Evolutionary conservation across 1,139 yeast genomes (phyloP), one percentile per base, ranked within the genome.

Genomic region (Pichia cactophila): DNA sequence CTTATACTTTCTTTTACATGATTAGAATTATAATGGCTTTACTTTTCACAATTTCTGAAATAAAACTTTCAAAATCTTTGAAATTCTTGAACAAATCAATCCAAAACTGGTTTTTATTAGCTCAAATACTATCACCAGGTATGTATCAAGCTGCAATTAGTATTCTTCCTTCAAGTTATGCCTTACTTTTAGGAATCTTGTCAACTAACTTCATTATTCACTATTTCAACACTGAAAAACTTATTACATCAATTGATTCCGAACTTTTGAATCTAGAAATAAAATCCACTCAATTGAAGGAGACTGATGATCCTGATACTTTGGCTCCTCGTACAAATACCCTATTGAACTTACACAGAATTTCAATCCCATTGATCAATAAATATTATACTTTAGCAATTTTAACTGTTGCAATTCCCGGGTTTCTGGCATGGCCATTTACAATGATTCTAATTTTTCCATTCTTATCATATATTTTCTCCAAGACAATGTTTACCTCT

Each of bases 391-490:
- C 69, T 41, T 56, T 64, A 29, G 78, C 81, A 2, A 69, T 85
- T 41, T 61, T 76, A 1, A 75, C 75, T 70, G 72, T 77, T 45
- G 69, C 77, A 38, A 54, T 85, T 20, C 95, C 92, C 7, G 94
- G 94, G 0, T 61, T 90, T 1, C 56, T 85, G 36, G 97, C 97
- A 1, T 90, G 97, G 97, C 97, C 97, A 1, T 90, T 90, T 67
- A 80, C 85, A 0, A 67, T 86, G 51, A 81, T 78, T 0, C 68
- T 88, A 49, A 81, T 83, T 2, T 54, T 77, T 4, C 94, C 95
- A 0, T 71, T 82, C 55, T 75, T 79, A 1, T 2, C 71, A 0
- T 71, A 69, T 55, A 62, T 70, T 10, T n/a, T 50, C 2, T 2
- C 52, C 10, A 44, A 36, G 11, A 43, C 56, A 14, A 5, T 53